Evolutionary conservation across 345 rosid genomes (phyloP), one percentile per base, ranked within the genome.

Genomic region (Corchorus olitorius): DNA sequence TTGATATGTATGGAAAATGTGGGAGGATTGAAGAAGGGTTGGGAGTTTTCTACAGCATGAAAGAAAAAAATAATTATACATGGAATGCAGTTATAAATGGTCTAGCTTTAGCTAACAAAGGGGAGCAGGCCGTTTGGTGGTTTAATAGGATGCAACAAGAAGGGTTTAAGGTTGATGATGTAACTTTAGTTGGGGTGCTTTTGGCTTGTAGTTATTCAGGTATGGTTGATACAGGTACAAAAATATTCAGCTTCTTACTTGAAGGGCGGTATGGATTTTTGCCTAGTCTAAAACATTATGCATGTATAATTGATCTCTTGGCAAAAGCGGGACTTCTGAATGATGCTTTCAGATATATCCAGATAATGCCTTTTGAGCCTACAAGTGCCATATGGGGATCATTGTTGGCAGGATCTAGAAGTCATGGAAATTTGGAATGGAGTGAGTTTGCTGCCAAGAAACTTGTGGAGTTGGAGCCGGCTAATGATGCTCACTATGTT

Each of bases 11-110:
- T 59, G 62, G 72, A 63, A 87, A 83, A 76, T 88, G 88, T 72
- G 88, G 90, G 65, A 80, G 86, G 70, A 80, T 85, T 65, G 79
- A 88, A 15, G 86, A 85, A 48, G 90, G 87, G 27, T 33, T 85
- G 65, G 55, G 12, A 56, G 89, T 83, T 55, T 85, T 88, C 64
- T 48, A 35, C 54, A 71, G 77, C 78, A 84, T 90, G 90, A 78
- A 86, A 70, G 78, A 83, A 73, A 90, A 78, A 81, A 90, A 86
- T 43, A 74, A 73, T 45, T 80, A 64, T 65, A 75, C 89, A 0
- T 88, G 92, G 92, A 90, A 90, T 87, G 80, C 83, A 0, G 77
- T 84, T 50, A 85, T 88, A 53, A 82, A 80, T 35, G 89, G 93
- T 17, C 80, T 88, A 54, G 90, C 85, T 79, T 83, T 82, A 55